Conservation (phyloP, 2,329 filamentous ascomycete species). For the Didymella exigua region DNA sequence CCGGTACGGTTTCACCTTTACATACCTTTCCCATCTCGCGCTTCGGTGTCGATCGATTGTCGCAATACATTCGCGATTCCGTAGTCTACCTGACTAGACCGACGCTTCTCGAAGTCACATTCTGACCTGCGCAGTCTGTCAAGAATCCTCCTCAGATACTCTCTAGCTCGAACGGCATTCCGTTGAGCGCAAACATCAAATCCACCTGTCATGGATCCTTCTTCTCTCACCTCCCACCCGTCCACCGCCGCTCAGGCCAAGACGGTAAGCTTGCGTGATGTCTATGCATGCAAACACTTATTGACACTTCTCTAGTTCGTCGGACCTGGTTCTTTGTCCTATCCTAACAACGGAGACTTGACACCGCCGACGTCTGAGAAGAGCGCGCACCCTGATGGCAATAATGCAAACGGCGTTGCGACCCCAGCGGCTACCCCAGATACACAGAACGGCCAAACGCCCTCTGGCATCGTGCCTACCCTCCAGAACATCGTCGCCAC, state of each 20-base stretch:
- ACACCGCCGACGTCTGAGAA: constrained; percentile 78
- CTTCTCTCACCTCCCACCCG: constrained; percentile 84
- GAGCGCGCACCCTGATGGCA: constrained; percentile 61
- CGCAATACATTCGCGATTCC: constrained; percentile 39
- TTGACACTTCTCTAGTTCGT: constrained; percentile 62
- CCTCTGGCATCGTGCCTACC: constrained; percentile 70
- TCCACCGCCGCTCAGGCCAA: constrained; percentile 90
- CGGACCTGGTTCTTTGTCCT: constrained; percentile 88
- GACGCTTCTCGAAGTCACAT: constrained; percentile 34
- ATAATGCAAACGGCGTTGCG: constrained; percentile 69
- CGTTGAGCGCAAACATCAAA: constrained; percentile 34
- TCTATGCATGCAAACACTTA: constrained; percentile 18
- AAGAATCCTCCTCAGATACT: constrained; percentile 37
- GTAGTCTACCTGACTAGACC: constrained; percentile 36
- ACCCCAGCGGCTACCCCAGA: constrained; percentile 94
- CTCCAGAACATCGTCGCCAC: constrained; percentile 89
- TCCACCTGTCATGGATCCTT: constrained; percentile 70
- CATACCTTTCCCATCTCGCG: constrained; percentile 24
- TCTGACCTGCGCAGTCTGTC: constrained; percentile 46
- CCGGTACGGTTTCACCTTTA: constrained; percentile 53
- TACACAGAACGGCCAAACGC: constrained; percentile 61
- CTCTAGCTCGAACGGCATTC: constrained; percentile 38
- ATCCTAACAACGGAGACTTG: constrained; percentile 80
- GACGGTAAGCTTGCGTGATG: constrained; percentile 57
- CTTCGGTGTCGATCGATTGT: constrained; percentile 41